These are phyloP conservation scores for Platanthera zijinensis DNA, from an alignment of 106 monocot genomes.

Conservation along the genomic window DNA sequence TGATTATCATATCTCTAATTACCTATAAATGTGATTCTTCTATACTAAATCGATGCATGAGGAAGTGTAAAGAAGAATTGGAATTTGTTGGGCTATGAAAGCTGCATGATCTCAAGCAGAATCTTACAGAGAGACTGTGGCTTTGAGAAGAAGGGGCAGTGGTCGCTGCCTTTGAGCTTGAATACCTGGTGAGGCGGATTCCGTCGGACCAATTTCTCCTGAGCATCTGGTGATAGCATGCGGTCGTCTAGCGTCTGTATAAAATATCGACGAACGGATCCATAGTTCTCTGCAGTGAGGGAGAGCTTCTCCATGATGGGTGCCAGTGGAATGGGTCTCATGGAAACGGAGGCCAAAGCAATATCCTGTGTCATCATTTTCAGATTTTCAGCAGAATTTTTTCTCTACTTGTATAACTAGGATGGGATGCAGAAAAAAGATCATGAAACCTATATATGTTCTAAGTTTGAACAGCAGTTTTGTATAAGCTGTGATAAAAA, in stretches of 20 bases:
- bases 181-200: conserved; percentile 65
- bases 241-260: conserved; percentile 80
- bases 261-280: conserved; percentile 56
- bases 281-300: conserved; percentile 79
- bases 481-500: neutral
- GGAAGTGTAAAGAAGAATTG: neutral
- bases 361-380: conserved; percentile 46
- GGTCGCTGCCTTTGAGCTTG: conserved; percentile 90
- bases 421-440: conserved; percentile 1
- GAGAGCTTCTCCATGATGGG: conserved; percentile 85
- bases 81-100: neutral
- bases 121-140: conserved; percentile 72
- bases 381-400: neutral
- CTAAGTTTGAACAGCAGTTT: neutral
- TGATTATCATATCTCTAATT: neutral
- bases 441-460: neutral
- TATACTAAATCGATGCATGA: neutral
- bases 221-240: conserved; percentile 63
- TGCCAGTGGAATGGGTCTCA: conserved; percentile 52
- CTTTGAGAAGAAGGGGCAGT: conserved; percentile 98
- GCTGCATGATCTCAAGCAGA: conserved; percentile 49
- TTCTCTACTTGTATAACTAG: neutral
- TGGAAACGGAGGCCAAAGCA: conserved; percentile 63
- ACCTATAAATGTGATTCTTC: neutral
- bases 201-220: conserved; percentile 80